Evolutionary conservation across 768 basidiomycete species (phyloP).

Genomic region (Fomitopsis serialis): DNA sequence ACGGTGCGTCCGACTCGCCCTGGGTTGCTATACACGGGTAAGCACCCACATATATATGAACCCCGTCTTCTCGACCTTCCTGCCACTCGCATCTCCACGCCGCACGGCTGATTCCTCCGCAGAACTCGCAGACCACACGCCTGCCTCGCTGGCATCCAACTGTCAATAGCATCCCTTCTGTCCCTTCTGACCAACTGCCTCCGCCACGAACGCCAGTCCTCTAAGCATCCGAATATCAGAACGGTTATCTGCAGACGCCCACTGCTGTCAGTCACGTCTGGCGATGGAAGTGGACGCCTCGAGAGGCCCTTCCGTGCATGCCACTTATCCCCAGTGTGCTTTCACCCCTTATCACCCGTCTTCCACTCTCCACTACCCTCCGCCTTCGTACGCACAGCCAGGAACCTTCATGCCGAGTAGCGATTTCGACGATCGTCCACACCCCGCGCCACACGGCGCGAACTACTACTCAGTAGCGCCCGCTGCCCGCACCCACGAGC

Average conservation of each 20-base stretch:
- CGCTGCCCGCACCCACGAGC: not conserved
- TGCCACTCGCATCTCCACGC: not conserved
- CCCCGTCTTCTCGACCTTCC: not conserved
- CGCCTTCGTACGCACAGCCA: not conserved
- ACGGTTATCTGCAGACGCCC: constrained; percentile 4
- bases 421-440: not conserved
- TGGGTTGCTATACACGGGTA: not conserved
- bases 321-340: not conserved
- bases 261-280: constrained; percentile 5
- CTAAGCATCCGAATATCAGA: constrained; percentile 5
- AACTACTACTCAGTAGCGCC: not conserved
- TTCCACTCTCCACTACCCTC: not conserved
- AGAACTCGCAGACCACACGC: not conserved
- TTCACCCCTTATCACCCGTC: not conserved
- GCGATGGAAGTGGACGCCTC: constrained; percentile 20
- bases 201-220: constrained; percentile 1
- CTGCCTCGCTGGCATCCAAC: not conserved
- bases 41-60: not conserved
- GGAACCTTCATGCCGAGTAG: not conserved
- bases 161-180: not conserved
- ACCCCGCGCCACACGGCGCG: not conserved
- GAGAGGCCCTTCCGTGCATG: constrained; percentile 16
- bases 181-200: not conserved
- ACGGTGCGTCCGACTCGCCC: not conserved
- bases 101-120: not conserved